Percentiles rank a stretch among this genome's conserved stretches.
Conservation (phyloP, 2,329 filamentous ascomycete species). For the Exserohilum turcica region DNA sequence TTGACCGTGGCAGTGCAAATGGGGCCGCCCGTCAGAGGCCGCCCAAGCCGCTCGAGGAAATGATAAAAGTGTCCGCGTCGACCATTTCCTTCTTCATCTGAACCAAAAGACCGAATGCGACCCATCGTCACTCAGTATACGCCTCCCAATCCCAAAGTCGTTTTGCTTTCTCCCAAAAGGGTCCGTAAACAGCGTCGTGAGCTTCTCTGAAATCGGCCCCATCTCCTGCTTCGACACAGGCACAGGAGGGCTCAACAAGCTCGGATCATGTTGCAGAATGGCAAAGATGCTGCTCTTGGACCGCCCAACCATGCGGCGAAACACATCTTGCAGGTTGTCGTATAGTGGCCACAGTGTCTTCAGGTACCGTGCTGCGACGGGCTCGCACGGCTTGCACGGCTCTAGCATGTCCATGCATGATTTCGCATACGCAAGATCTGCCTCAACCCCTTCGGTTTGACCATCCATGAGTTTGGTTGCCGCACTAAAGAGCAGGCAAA, state of each 20-base stretch:
- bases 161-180: conserved; percentile 45
- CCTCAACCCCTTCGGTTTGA: conserved; percentile 34
- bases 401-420: conserved; percentile 46
- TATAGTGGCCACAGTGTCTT: conserved; percentile 44
- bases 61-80: neutral
- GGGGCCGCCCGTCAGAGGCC: neutral
- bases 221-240: conserved; percentile 42
- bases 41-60: neutral
- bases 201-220: conserved; percentile 43
- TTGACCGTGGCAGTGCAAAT: neutral
- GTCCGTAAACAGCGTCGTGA: conserved; percentile 41
- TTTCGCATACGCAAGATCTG: conserved; percentile 42
- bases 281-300: conserved; percentile 45
- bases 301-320: conserved; percentile 38
- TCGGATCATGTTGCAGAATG: conserved; percentile 36
- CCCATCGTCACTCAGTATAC: conserved; percentile 41
- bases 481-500: conserved; percentile 44
- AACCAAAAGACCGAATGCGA: conserved; percentile 45
- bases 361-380: conserved; percentile 41
- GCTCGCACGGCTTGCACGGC: conserved; percentile 37
- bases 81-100: conserved; percentile 27
- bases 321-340: conserved; percentile 39
- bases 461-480: conserved; percentile 44
- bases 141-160: conserved; percentile 33
- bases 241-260: conserved; percentile 32